Evolutionary conservation across 2,329 filamentous ascomycete species (phyloP), one percentile per base, ranked within the genome.

Genomic region (Penicillium vulpinum): DNA sequence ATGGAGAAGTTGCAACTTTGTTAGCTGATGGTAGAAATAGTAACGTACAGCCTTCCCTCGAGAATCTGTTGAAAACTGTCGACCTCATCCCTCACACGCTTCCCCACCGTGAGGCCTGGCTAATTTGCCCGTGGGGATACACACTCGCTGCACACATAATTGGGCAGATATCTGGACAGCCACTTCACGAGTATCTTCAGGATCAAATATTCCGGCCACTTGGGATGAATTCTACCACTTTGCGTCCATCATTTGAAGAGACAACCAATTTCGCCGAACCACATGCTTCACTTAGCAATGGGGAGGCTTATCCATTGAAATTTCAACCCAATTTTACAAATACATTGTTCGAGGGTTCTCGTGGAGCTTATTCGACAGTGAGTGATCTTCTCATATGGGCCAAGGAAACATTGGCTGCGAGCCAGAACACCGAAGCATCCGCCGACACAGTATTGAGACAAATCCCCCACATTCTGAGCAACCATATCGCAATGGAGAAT

Each of bases 361-460:
- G 53, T 5, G 53, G 45, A 13, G 53, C 31, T 15, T 51, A 50
- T 24, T 50, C 53, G 8, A 51, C 53, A 7, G 31, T 55, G n/a
- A 55, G 38, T 28, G 46, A 55, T 29, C 53, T 55, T 38, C 39
- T 55, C 21, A 6, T 16, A 41, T 55, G 46, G 53, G 5, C 46
- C 9, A 55, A 39, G 28, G 39, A 31, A 38, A 55, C 39, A 28
- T 24, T 55, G 22, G 29, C 22, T 44, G 53, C 53, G 9, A 35
- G 53, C 24, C 38, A 55, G 21, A 21, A 24, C 2, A 38, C 22
- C 1, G 18, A 6, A 13, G 24, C 10, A 35, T 15, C 26, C 6
- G 2, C 3, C 5, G 29, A 18, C 21, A 29, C 39, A 31, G 33
- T 44, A 11, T 36, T 55, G 45, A 55, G 38, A 36, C 46, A 55